Percentiles rank a stretch among this genome's conserved stretches.
phyloP scores from a whole-genome alignment of 192 early-diverging fungal genomes.

The Linnemannia zychae region DNA sequence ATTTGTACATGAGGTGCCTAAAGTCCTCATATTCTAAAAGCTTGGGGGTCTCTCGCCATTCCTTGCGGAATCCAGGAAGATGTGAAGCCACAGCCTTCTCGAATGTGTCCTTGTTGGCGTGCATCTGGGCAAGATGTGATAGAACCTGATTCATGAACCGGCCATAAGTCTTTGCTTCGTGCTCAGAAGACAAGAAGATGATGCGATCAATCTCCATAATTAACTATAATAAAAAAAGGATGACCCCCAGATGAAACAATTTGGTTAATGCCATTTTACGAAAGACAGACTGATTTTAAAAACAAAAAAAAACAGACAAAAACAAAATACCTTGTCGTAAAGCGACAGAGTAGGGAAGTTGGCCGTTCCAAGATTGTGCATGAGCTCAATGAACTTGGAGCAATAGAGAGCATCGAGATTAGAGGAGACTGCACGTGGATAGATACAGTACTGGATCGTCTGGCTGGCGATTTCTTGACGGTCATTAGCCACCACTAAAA shows the following conservation, averaged over 20 bases:
- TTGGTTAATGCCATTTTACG: neutral
- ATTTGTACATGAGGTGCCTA: conserved; percentile 74
- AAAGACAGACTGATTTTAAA: neutral
- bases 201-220: conserved; percentile 42
- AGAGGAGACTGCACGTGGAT: conserved; percentile 75
- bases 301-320: neutral
- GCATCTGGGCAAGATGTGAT: conserved; percentile 68
- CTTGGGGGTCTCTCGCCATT: conserved; percentile 62
- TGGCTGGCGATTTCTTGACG: conserved; percentile 58
- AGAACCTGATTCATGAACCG: conserved; percentile 75
- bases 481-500: conserved; percentile 17
- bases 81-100: conserved; percentile 63
- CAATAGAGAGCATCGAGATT: conserved; percentile 80
- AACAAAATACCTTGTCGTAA: conserved; percentile 71
- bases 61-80: conserved; percentile 79
- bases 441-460: conserved; percentile 80
- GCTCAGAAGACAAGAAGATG: conserved; percentile 71
- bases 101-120: conserved; percentile 65
- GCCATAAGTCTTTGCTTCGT: conserved; percentile 81
- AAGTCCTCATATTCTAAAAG: conserved; percentile 73
- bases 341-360: conserved; percentile 81
- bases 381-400: conserved; percentile 77
- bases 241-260: neutral
- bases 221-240: conserved; percentile 9
- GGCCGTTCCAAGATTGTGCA: conserved; percentile 77